Evolutionary conservation across 2,329 filamentous ascomycete genomes (phyloP).

Genomic region (Colletotrichum sp.): DNA sequence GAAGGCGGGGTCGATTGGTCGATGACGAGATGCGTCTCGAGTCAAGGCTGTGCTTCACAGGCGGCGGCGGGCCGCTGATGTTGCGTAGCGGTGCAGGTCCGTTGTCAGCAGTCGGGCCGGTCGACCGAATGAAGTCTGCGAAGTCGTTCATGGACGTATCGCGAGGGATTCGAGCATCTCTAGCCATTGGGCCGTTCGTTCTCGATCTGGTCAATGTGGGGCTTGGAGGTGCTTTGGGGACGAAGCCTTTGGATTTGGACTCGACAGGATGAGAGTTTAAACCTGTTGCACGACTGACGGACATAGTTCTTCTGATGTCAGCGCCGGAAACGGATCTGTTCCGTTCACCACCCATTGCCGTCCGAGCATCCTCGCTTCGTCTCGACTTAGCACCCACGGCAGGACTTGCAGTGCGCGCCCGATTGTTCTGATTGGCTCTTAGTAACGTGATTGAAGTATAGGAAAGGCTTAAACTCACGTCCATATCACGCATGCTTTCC

Average conservation of each 20-base stretch:
- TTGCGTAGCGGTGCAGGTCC: constrained; percentile 39
- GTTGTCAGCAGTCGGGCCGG: constrained; percentile 67
- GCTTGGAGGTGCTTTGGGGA: constrained; percentile 34
- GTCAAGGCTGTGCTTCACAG: constrained; percentile 41
- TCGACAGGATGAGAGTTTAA: constrained; percentile 39
- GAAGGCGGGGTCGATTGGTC: constrained; percentile 57
- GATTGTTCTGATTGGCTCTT: constrained; percentile 37
- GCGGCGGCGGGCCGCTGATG: constrained; percentile 31
- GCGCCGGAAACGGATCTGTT: constrained; percentile 41
- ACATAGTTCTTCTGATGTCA: constrained; percentile 38
- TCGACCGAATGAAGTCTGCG: constrained; percentile 87
- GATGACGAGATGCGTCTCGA: constrained; percentile 40
- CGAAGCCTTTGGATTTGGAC: constrained; percentile 26
- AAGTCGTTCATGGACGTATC: constrained; percentile 79
- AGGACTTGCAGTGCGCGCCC: constrained; percentile 44
- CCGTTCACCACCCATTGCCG: constrained; percentile 38
- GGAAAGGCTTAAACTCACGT: neutral
- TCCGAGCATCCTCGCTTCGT: constrained; percentile 52
- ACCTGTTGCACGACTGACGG: constrained; percentile 38
- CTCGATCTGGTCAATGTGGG: constrained; percentile 37
- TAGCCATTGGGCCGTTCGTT: constrained; percentile 48
- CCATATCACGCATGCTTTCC: constrained; percentile 75
- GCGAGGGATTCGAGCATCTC: constrained; percentile 73
- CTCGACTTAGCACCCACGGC: constrained; percentile 44
- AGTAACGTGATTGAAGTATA: neutral